A percentile compares a stretch with the other conserved stretches of the same genome.
Conservation (phyloP, 169 alveolate genomes). For the Hepatocystis sp. region DNA sequence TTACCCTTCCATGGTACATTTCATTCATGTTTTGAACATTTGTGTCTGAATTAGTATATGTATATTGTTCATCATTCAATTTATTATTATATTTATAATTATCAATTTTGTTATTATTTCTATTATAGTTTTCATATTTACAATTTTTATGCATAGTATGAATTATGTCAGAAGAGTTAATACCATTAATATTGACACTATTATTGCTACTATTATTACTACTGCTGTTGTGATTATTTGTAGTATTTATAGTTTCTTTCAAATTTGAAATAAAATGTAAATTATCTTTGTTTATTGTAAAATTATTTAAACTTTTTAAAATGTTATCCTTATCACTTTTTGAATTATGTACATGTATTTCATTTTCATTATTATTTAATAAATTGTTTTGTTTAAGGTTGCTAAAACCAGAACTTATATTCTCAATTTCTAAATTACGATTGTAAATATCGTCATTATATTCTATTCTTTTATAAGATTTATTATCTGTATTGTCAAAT, state of each 20-base stretch:
- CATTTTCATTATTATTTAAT: background rate
- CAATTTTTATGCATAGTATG: too few relatives aligned
- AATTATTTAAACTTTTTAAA: background rate
- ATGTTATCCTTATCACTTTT: background rate
- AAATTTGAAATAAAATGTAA: background rate
- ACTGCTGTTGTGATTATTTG: background rate
- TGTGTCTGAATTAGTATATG: too few relatives aligned
- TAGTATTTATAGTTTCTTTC: background rate
- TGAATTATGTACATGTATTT: background rate
- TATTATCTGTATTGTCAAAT: too few relatives aligned
- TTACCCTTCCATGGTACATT: too few relatives aligned
- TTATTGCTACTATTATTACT: background rate
- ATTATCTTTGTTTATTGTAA: slow-evolving; percentile 1
- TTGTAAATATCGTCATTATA: background rate
- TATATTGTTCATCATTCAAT: too few relatives aligned
- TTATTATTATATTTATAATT: too few relatives aligned
- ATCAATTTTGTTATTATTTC: too few relatives aligned
- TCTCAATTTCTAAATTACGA: slow-evolving; percentile 2
- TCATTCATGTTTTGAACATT: too few relatives aligned
- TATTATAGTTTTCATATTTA: too few relatives aligned
- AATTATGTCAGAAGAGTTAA: too few relatives aligned
- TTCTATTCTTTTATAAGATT: too few relatives aligned
- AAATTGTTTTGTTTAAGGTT: background rate
- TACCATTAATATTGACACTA: too few relatives aligned
- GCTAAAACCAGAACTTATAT: background rate